Base-by-base conservation (phyloP, 257 asterid species). In the Nicotiana tabacum region DNA sequence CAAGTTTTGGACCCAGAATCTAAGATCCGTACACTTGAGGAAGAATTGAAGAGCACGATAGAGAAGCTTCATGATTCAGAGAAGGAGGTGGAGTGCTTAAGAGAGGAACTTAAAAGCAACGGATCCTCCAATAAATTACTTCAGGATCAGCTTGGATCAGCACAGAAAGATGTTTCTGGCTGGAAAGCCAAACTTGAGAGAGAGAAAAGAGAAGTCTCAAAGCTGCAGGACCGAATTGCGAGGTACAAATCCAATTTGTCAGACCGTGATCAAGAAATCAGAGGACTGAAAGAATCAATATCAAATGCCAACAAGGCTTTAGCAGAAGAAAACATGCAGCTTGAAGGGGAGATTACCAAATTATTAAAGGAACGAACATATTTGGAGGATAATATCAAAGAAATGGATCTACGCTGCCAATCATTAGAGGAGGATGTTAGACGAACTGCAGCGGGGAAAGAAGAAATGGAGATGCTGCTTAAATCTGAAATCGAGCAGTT, bases 241-340 rank as follows among this genome's bases (percentile, higher is more conserved):
- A 90, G 98, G 88, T 94, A 93, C 90, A 91, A 96, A 82, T 78
- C 85, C 32, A 94, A 85, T 87, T 88, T 96, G 24, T 85, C 98
- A 0, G 96, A 92, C 57, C 96, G 98, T 24, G 98, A 94, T 67
- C 96, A 92, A 85, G 98, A 94, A 83, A 96, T 96, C 81, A 82
- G 96, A 84, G 92, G 87, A 37, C 78, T 96, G 85, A 92, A 87
- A 87, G 99, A 94, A 84, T 81, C 94, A 1, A 82, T 96, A 56
- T 85, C 90, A 21, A 91, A 93, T n/a, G 96, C 98, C 66, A 96
- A 96, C 89, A 90, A 91, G 93, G 89, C 87, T 86, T 89, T 93
- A 60, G 86, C 96, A 0, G 98, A 96, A 87, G 98, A 96, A 80
- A 96, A 94, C 74, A 85, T 89, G 79, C 88, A 81, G 83, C 93